Evolutionary conservation across 2,329 filamentous ascomycete genomes (phyloP), one percentile per base, ranked within the genome.

Genomic region (Clonostachys chloroleuca): DNA sequence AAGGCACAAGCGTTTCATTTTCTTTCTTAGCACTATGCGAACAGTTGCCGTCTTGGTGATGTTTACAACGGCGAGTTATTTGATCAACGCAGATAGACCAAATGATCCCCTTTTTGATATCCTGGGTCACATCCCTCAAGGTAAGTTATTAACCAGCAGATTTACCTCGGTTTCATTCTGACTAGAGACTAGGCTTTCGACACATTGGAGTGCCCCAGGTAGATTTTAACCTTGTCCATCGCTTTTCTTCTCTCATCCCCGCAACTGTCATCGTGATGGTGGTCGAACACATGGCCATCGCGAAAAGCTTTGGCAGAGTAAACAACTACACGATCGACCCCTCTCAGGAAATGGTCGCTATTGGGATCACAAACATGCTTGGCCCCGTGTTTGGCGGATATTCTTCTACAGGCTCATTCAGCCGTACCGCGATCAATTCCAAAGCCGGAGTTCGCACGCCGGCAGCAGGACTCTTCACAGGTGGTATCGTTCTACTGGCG

Each of bases 261-360:
- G 87, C 88, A 8, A 86, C 87, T 1, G 84, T 96, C 45, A 95
- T 97, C 54, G 92, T 99, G n/a, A 77, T 97, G 48, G 77, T 97
- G 35, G 95, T 97, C 51, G 94, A 97, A 67, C 92, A 97, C 63
- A 96, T 97, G 57, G 91, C 92, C 43, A 96, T 97, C 52, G 90
- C 92, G 16, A 99, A 97, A 66, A 96, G 92, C 0, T 97, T 99
- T 56, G 94, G 94, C 10, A 82, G 92, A 49, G 81, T 96, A 57
- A 97, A 96, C 73, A 95, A 96, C 70, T 99, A 99, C 68, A 86
- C 83, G 14, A 96, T 99, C 62, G 85, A 96, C 56, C 92, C 94
- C 0, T 96, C 92, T 0, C 92, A 99, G 64, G 92, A 99, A 64
- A 80, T 99, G 69, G 89, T 99, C 42, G 92, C 90, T 18, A 96